These are phyloP conservation scores for Tylopilus rubrobrunneus DNA, from an alignment of 768 basidiomycete genomes.

Conservation along the genomic window DNA sequence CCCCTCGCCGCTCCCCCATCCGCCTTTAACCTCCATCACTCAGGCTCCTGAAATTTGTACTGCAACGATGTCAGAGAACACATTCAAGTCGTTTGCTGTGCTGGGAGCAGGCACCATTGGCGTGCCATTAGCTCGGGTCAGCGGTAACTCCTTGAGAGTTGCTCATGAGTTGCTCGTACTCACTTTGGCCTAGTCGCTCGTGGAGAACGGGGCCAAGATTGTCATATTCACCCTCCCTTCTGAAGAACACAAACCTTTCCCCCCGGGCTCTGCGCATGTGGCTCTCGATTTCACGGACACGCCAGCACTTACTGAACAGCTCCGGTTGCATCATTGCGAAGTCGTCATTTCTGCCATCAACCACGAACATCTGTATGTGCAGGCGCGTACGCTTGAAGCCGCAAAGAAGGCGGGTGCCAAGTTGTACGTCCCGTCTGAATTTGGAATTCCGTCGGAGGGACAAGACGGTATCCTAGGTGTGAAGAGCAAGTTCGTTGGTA, in stretches of 20 bases:
- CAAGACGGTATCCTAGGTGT: conserved; percentile 17
- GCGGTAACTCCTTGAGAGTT: not conserved
- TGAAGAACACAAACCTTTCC: conserved; percentile 5
- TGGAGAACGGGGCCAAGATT: conserved; percentile 10
- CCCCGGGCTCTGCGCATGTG: conserved; percentile 6
- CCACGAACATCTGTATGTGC: conserved; percentile 14
- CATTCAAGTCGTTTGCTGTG: conserved; percentile 18
- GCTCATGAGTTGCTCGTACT: too few relatives aligned
- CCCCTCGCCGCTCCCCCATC: too few relatives aligned
- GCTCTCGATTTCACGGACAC: conserved; percentile 12
- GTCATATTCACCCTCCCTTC: conserved; percentile 14
- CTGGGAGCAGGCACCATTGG: conserved; percentile 19
- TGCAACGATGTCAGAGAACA: conserved; percentile 7
- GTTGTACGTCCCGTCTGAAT: conserved; percentile 32
- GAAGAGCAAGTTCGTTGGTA: conserved; percentile 18
- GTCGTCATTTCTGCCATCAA: conserved; percentile 28
- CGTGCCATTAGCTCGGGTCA: conserved; percentile 9
- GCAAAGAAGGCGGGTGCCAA: conserved; percentile 28
- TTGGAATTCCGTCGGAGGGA: conserved; percentile 15
- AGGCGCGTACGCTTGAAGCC: conserved; percentile 26
- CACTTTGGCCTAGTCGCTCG: conserved; percentile 4
- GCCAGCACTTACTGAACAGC: conserved; percentile 5
- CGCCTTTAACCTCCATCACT: not conserved
- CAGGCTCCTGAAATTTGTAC: not conserved
- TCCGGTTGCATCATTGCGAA: conserved; percentile 19